These are phyloP conservation scores for Trichoderma atroviride DNA, from an alignment of 2,329 filamentous ascomycete species.

Conservation along the genomic window DNA sequence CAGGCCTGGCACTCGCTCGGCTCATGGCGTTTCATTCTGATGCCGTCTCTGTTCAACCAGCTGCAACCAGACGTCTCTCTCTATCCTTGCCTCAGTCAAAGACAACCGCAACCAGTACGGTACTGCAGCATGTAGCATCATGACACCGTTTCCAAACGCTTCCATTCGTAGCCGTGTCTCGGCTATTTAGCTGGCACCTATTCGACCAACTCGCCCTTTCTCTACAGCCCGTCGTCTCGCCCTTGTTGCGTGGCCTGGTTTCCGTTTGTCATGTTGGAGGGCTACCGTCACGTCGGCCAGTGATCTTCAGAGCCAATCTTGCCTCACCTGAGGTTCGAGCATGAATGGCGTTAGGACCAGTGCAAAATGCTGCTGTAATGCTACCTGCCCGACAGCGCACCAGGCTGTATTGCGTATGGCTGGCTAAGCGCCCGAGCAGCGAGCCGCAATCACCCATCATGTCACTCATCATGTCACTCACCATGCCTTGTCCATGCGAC, in stretches of 20 bases:
- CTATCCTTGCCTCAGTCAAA: neutral
- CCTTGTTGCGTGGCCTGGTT: neutral
- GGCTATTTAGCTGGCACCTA: slow-evolving; percentile 4
- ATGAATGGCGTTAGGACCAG: neutral
- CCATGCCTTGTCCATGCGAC: neutral
- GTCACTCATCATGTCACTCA: neutral
- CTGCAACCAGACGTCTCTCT: neutral
- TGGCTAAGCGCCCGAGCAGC: slow-evolving; percentile 12
- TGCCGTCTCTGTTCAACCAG: neutral
- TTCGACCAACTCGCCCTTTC: neutral
- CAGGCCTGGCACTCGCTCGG: neutral
- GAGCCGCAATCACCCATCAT: neutral
- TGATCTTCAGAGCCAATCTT: slow-evolving; percentile 11
- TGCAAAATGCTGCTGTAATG: neutral
- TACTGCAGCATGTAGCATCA: neutral
- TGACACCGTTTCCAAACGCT: neutral
- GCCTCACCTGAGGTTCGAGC: neutral
- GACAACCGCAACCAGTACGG: neutral
- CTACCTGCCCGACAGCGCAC: neutral
- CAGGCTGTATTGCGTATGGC: neutral
- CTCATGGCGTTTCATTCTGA: neutral
- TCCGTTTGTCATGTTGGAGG: neutral
- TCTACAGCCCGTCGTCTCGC: neutral
- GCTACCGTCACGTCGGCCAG: neutral
- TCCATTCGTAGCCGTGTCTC: slow-evolving; percentile 2